Evolutionary conservation across 176 grass and related monocot genomes (phyloP).

Genomic region (Secale cereale): DNA sequence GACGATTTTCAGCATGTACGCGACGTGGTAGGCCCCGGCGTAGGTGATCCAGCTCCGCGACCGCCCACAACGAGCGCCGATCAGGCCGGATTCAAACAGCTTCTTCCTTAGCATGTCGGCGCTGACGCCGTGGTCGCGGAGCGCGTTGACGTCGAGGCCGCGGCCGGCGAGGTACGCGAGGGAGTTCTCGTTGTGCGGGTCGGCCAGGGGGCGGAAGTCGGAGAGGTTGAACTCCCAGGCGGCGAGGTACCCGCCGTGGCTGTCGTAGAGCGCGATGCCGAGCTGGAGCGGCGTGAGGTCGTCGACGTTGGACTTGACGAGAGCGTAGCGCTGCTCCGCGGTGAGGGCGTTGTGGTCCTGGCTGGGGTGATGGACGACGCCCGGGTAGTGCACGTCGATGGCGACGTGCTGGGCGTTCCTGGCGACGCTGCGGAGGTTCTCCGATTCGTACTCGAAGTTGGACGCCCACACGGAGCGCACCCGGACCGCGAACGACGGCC

Average conservation of each 20-base stretch:
- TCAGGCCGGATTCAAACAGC: neutral
- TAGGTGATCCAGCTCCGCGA: neutral
- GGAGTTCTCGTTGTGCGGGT: neutral
- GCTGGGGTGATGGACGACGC: neutral
- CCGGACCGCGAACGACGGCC: too few relatives aligned
- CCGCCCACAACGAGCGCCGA: neutral
- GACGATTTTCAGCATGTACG: neutral
- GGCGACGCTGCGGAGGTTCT: neutral
- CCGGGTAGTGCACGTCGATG: slow-evolving; percentile 20
- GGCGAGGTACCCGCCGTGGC: too few relatives aligned
- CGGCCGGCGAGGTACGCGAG: neutral
- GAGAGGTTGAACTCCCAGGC: neutral
- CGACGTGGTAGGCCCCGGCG: slow-evolving; percentile 1
- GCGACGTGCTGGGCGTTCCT: neutral
- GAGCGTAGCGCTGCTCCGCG: neutral
- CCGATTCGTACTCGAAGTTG: neutral
- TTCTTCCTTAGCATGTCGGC: neutral
- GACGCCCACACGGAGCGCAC: neutral
- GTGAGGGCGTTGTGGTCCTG: neutral
- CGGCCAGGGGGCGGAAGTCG: neutral
- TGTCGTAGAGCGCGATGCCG: neutral
- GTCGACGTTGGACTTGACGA: neutral
- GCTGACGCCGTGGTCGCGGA: neutral
- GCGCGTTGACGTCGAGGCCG: neutral
- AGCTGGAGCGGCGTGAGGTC: neutral